A percentile compares a stretch with the other conserved stretches of the same genome.
Evolutionary conservation across 129 eudicot genomes (phyloP).

Genomic region (Pseudognaphalium luteoalbum): DNA sequence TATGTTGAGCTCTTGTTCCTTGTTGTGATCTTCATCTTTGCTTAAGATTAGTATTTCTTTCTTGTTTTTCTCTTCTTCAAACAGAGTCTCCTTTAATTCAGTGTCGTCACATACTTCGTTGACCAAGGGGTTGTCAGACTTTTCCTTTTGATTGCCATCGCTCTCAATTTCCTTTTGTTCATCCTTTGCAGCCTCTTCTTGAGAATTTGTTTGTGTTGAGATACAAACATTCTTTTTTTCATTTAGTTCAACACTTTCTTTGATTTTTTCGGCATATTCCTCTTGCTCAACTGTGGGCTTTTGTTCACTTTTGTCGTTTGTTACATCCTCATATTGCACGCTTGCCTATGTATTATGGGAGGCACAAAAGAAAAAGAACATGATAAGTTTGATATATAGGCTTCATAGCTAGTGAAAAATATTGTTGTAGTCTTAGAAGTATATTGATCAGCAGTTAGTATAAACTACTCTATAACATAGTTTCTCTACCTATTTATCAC

Average conservation of each 20-base stretch:
- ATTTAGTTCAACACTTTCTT: conserved; percentile 16
- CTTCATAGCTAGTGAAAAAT: not conserved
- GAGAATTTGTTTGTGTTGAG: conserved; percentile 15
- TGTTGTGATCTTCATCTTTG: conserved; percentile 22
- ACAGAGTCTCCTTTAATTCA: not conserved
- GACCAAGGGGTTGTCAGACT: not conserved
- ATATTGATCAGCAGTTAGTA: not conserved
- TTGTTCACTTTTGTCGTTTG: conserved; percentile 11
- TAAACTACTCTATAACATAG: not conserved
- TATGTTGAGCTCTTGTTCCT: conserved; percentile 12
- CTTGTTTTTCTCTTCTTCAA: conserved; percentile 17
- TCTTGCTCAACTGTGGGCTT: conserved; percentile 16
- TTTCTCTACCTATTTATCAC: not conserved
- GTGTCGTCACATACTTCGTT: conserved; percentile 23
- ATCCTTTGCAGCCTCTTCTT: conserved; percentile 8
- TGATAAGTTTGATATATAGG: not conserved
- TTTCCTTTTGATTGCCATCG: conserved; percentile 14
- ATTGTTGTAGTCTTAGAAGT: not conserved
- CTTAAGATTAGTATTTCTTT: not conserved
- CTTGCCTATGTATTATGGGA: conserved; percentile 22
- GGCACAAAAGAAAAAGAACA: not conserved
- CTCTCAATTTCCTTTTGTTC: conserved; percentile 16
- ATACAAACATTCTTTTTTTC: conserved; percentile 21
- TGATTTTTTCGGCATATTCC: conserved; percentile 23
- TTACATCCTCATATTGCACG: conserved; percentile 11